A percentile compares a stretch with the other conserved stretches of the same genome.
Evolutionary conservation across 306 rosid genomes (phyloP).

Genomic region (Vigna angularis): DNA sequence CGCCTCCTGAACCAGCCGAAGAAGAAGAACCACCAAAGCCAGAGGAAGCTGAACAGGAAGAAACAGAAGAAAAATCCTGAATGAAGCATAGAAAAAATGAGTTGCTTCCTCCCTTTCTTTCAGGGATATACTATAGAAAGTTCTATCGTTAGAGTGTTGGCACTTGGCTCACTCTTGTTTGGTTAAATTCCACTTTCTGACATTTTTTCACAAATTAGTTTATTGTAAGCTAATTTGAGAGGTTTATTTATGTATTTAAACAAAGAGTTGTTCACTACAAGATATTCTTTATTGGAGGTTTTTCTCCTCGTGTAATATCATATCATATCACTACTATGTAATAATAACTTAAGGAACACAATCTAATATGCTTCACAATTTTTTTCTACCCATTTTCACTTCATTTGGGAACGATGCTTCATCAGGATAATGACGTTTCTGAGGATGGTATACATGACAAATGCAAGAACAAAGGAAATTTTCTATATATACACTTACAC

Average conservation of each 20-base stretch:
- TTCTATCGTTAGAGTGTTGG: constrained; percentile 22
- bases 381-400: constrained; percentile 11
- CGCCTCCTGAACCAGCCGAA: constrained; percentile 55
- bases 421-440: background rate
- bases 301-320: constrained; percentile 16
- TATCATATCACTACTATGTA: constrained; percentile 38
- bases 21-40: constrained; percentile 28
- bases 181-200: constrained; percentile 37
- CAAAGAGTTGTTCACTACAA: constrained; percentile 40
- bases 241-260: constrained; percentile 44
- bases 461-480: background rate
- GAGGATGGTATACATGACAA: background rate
- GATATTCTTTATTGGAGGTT: constrained; percentile 21
- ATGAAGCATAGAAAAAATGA: constrained; percentile 26
- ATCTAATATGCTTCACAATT: constrained; percentile 28
- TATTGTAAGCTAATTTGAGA: constrained; percentile 46
- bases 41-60: background rate
- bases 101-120: constrained; percentile 17
- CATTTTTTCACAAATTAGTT: constrained; percentile 47
- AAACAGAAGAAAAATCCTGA: constrained; percentile 15
- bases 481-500: too few species aligned
- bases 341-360: constrained; percentile 39
- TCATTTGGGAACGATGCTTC: background rate
- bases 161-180: constrained; percentile 21
- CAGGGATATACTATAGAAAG: background rate